phyloP scores from a whole-genome alignment of 1,284 basidiomycete genomes.

The Ustanciosporium gigantosporum region DNA sequence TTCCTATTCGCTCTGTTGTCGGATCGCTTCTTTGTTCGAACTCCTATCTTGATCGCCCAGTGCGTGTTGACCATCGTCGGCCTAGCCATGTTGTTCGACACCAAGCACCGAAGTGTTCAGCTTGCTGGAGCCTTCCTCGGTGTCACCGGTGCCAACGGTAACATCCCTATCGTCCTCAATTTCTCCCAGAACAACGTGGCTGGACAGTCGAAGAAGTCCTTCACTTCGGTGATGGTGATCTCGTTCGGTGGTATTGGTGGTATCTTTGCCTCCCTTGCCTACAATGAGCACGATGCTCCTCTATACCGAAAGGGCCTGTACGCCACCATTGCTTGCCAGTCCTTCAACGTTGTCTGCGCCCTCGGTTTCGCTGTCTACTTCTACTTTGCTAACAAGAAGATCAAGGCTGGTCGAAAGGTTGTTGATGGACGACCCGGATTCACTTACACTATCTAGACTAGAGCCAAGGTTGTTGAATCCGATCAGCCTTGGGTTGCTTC shows the following conservation, averaged over 20 bases:
- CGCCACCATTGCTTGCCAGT: slow-evolving; percentile 41
- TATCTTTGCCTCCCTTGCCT: slow-evolving; percentile 61
- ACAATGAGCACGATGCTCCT: slow-evolving; percentile 54
- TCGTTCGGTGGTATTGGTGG: slow-evolving; percentile 63
- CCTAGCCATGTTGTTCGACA: slow-evolving; percentile 58
- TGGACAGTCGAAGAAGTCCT: slow-evolving; percentile 61
- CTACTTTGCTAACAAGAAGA: slow-evolving; percentile 42
- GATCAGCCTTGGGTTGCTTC: no score
- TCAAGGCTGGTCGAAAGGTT: slow-evolving; percentile 36
- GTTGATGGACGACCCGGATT: slow-evolving; percentile 43
- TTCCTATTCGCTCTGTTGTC: slow-evolving; percentile 59
- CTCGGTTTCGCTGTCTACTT: slow-evolving; percentile 41
- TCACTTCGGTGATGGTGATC: slow-evolving; percentile 61
- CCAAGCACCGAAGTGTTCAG: slow-evolving; percentile 28
- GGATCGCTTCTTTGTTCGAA: slow-evolving; percentile 61
- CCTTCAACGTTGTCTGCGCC: slow-evolving; percentile 40
- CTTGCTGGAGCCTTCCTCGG: slow-evolving; percentile 62
- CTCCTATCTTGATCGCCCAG: slow-evolving; percentile 59
- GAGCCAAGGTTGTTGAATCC: no score
- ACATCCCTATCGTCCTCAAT: slow-evolving; percentile 50
- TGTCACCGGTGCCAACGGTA: slow-evolving; percentile 59
- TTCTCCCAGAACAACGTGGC: slow-evolving; percentile 61
- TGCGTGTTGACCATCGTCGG: slow-evolving; percentile 60
- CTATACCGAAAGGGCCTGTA: slow-evolving; percentile 49
- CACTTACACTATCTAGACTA: slow-evolving; percentile 43